Base-by-base conservation (phyloP, 2,329 filamentous ascomycete species). In the Cladosporium sp. region DNA sequence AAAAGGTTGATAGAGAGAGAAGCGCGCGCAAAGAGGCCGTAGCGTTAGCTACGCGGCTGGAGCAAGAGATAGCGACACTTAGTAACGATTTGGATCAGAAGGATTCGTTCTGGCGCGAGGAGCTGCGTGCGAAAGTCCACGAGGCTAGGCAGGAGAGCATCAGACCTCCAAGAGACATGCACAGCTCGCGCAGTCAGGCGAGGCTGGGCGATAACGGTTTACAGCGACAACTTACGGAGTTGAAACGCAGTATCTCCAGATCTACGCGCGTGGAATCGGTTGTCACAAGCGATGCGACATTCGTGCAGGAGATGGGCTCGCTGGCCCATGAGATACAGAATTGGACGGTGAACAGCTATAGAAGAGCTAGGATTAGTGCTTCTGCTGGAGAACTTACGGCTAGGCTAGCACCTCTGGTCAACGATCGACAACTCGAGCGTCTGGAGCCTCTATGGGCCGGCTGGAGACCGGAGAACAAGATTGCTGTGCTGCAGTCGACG, bases 221-320 rank as follows among this genome's bases (percentile, higher is more conserved):
- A 11, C 71, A 85, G 63, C 80, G 81, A 3, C 89, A 92, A 76
- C 83, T 92, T 0, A 78, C 86, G 11, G 88, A 88, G 2, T 79
- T 92, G 67, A 92, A 92, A 81, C 87, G 88, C 71, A 91, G 86
- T 80, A 89, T 92, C 66, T 90, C 89, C 72, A 86, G 84, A 26
- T 87, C 86, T 68, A 90, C 89, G 11, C 81, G 88, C 36, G 81
- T 84, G 59, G 86, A 87, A 34, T 85, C 85, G 26, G 86, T 88
- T 68, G 77, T 81, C 55, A 88, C 87, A 68, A 21, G 54, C 8
- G 90, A 92, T 72, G 87, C 90, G 75, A 86, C 87, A 12, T 85
- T 92, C 73, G 85, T 81, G 2, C 86, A 90, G 60, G 82, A 83
- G 11, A 86, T 90, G 81, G 69, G 70, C 59, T 82, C 84, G 66